Conservation (phyloP, 352 stramenopile species). For the Pelagophyceae sp. region DNA sequence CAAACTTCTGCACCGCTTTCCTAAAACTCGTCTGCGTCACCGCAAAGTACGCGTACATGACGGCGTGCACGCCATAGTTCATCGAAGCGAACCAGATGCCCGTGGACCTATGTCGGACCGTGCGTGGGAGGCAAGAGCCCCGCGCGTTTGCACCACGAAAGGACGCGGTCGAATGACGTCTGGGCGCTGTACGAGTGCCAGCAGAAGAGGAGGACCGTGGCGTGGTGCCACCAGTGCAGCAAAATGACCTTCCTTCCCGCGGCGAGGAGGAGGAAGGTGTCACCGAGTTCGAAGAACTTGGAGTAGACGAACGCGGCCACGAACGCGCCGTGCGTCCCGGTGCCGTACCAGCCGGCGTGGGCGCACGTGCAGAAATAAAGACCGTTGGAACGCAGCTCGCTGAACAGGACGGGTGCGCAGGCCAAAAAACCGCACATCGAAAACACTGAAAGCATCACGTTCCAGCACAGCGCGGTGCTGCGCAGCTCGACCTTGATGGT, state of each 20-base stretch:
- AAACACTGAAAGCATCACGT: constrained; percentile 60
- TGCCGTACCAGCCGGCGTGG: constrained; percentile 26
- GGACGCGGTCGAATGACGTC: too few relatives aligned
- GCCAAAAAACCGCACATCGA: constrained; percentile 61
- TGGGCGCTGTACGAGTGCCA: constrained; percentile 89
- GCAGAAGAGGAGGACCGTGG: constrained; percentile 92
- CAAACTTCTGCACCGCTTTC: constrained; percentile 49
- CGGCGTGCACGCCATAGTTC: constrained; percentile 92
- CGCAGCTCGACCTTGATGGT: constrained; percentile 41
- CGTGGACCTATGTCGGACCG: too few relatives aligned
- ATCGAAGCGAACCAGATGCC: constrained; percentile 94
- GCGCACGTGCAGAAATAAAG: constrained; percentile 55
- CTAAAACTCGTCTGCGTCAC: constrained; percentile 39
- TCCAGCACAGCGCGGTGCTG: constrained; percentile 59
- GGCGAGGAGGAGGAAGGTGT: constrained; percentile 93
- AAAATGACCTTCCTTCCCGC: constrained; percentile 93
- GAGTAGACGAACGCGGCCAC: constrained; percentile 32
- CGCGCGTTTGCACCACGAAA: too few relatives aligned
- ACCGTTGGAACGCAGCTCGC: constrained; percentile 60
- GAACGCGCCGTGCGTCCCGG: constrained; percentile 27
- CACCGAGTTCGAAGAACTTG: constrained; percentile 39
- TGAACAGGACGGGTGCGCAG: constrained; percentile 65
- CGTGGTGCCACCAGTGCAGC: constrained; percentile 96
- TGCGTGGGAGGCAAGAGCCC: too few relatives aligned
- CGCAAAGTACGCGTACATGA: constrained; percentile 81